Conservation (phyloP, 2,329 filamentous ascomycete genomes). For the Drechslerella dactyloides region DNA sequence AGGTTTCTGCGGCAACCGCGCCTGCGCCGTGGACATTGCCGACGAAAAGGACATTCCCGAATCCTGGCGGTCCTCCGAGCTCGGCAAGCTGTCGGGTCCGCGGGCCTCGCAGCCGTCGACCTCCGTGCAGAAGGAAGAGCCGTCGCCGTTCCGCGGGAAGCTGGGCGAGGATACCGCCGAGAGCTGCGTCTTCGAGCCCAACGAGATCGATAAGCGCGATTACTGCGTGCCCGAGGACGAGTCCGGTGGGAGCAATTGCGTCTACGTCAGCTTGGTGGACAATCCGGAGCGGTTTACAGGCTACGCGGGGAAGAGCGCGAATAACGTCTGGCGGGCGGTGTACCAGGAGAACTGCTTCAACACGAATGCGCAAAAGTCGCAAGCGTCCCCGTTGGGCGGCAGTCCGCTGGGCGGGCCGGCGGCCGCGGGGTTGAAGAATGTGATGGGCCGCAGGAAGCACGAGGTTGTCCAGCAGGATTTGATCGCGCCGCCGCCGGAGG, state of each 20-base stretch:
- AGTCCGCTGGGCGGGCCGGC: conserved; percentile 52
- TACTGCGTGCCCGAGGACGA: conserved; percentile 98
- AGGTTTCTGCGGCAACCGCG: conserved; percentile 95
- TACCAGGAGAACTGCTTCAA: conserved; percentile 97
- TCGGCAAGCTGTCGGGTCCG: conserved; percentile 90
- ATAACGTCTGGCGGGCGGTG: conserved; percentile 94
- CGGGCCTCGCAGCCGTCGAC: conserved; percentile 86
- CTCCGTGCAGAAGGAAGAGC: conserved; percentile 72
- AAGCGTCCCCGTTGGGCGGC: conserved; percentile 11
- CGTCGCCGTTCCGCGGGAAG: conserved; percentile 74
- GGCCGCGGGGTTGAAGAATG: conserved; percentile 67
- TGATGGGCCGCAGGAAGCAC: conserved; percentile 57
- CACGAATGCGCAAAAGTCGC: conserved; percentile 58
- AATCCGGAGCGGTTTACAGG: conserved; percentile 97
- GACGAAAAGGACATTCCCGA: conserved; percentile 92
- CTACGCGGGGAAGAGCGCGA: conserved; percentile 81
- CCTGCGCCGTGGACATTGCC: conserved; percentile 91
- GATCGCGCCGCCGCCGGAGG: conserved; percentile 76
- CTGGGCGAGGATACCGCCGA: conserved; percentile 88
- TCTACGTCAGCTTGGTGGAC: conserved; percentile 91
- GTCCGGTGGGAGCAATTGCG: conserved; percentile 70
- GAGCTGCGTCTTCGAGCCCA: conserved; percentile 92
- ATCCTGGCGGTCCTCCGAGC: conserved; percentile 88
- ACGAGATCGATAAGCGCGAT: conserved; percentile 68
- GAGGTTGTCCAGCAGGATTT: conserved; percentile 49